Evolutionary conservation across 116 monocot species (phyloP).

Genomic region (Thalassia testudinum): DNA sequence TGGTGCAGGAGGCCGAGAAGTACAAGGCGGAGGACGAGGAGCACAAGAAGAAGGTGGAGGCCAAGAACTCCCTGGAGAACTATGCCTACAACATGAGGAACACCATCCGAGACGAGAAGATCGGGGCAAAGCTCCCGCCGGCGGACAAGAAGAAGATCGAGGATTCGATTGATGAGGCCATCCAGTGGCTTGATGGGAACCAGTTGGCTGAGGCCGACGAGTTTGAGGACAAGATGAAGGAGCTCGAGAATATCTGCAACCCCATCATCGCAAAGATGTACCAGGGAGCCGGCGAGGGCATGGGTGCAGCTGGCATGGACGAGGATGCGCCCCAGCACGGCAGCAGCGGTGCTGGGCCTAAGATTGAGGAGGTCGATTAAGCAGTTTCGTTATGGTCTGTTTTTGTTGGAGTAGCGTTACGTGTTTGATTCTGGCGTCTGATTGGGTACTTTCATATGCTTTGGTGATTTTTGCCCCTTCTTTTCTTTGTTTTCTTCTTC

Average conservation of each 20-base stretch:
- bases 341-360: conserved; percentile 1
- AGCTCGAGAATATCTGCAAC: conserved; percentile 47
- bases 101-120: conserved; percentile 55
- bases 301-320: conserved; percentile 5
- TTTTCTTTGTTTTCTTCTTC: too few species aligned
- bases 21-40: conserved; percentile 41
- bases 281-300: conserved; percentile 22
- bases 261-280: conserved; percentile 41
- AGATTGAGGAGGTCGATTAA: conserved; percentile 8
- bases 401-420: too few species aligned
- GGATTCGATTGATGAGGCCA: conserved; percentile 44
- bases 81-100: conserved; percentile 77
- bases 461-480: too few species aligned
- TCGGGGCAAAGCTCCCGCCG: conserved; percentile 26
- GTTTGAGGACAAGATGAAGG: conserved; percentile 65
- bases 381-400: too few species aligned
- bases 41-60: conserved; percentile 45
- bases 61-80: conserved; percentile 39
- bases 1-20: conserved; percentile 43
- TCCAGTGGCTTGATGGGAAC: conserved; percentile 48
- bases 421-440: too few species aligned
- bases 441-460: too few species aligned
- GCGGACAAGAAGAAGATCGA: conserved; percentile 66
- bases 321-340: not conserved
- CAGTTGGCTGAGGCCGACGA: conserved; percentile 46